These are phyloP conservation scores for Panellus pusillus DNA, from an alignment of 768 basidiomycete species.

Conservation along the genomic window DNA sequence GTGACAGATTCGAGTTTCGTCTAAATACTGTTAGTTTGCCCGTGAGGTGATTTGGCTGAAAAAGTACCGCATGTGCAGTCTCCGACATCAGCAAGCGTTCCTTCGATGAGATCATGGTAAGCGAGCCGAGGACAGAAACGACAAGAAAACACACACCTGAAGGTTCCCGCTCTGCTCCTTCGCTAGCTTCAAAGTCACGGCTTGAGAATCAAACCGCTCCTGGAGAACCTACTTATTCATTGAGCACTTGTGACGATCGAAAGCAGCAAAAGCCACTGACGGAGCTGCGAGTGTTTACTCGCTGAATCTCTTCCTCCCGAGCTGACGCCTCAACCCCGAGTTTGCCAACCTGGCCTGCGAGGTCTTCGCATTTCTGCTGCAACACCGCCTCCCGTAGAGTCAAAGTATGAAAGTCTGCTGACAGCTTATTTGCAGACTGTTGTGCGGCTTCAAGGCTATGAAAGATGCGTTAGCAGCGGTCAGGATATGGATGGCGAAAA, in stretches of 20 bases:
- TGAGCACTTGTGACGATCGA: not conserved
- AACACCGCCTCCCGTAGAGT: conserved; percentile 5
- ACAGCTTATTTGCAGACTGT: not conserved
- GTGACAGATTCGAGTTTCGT: conserved; percentile 31
- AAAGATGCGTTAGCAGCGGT: not conserved
- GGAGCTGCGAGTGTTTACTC: conserved; percentile 3
- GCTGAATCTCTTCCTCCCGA: conserved; percentile 18
- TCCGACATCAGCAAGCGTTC: conserved; percentile 31
- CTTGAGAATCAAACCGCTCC: conserved; percentile 61
- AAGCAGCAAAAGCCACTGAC: not conserved
- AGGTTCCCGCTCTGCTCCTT: conserved; percentile 56
- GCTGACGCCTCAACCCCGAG: conserved; percentile 3
- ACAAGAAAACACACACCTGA: conserved; percentile 29
- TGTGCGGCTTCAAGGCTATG: conserved; percentile 8
- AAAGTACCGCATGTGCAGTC: conserved; percentile 35
- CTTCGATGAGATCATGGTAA: conserved; percentile 7
- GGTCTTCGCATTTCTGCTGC: conserved; percentile 9
- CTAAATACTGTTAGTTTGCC: conserved; percentile 8
- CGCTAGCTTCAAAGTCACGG: conserved; percentile 49
- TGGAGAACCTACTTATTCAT: conserved; percentile 41
- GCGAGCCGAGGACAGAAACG: not conserved
- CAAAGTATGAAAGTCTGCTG: conserved; percentile 8
- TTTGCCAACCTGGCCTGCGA: not conserved
- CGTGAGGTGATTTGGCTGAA: not conserved
- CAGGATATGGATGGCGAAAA: too few species aligned